These are phyloP conservation scores for Discostella stelligeroides DNA, from an alignment of 108 stramenopile species.

Conservation along the genomic window DNA sequence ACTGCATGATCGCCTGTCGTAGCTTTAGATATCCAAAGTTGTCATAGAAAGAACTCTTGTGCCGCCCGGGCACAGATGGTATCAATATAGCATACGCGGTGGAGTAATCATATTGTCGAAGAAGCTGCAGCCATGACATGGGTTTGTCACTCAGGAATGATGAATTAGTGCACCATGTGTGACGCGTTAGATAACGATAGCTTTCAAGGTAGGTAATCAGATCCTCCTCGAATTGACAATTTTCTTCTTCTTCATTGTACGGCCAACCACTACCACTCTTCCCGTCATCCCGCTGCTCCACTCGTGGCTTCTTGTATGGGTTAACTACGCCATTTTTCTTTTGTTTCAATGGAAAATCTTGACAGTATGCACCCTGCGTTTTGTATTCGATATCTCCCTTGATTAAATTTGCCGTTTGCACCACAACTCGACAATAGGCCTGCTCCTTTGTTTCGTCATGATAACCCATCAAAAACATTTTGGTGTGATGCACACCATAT, in stretches of 20 bases:
- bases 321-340: background rate
- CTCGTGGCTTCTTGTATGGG: slow-evolving; percentile 14
- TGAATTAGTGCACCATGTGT: slow-evolving; percentile 37
- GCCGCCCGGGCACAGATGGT: slow-evolving; percentile 76
- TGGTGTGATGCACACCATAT: slow-evolving; percentile 79
- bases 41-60: slow-evolving; percentile 18
- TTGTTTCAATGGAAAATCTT: slow-evolving; percentile 72
- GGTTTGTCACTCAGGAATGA: slow-evolving; percentile 32
- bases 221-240: slow-evolving; percentile 62
- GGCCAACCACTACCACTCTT: slow-evolving; percentile 18
- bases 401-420: slow-evolving; percentile 78
- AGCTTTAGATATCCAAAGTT: slow-evolving; percentile 59
- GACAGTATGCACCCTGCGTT: slow-evolving; percentile 63
- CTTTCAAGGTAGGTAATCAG: slow-evolving; percentile 67
- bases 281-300: background rate
- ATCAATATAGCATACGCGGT: slow-evolving; percentile 65
- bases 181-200: slow-evolving; percentile 51
- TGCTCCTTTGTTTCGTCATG: slow-evolving; percentile 21
- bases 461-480: slow-evolving; percentile 75
- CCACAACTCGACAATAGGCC: slow-evolving; percentile 57
- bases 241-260: slow-evolving; percentile 20
- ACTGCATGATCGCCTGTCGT: slow-evolving; percentile 46
- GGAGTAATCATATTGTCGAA: slow-evolving; percentile 73
- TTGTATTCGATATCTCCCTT: slow-evolving; percentile 60
- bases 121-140: slow-evolving; percentile 22